Percentiles rank a stretch among this genome's conserved stretches.
phyloP scores from a whole-genome alignment of 202 grass and related monocot genomes.

The Cymbopogon flexuosus region DNA sequence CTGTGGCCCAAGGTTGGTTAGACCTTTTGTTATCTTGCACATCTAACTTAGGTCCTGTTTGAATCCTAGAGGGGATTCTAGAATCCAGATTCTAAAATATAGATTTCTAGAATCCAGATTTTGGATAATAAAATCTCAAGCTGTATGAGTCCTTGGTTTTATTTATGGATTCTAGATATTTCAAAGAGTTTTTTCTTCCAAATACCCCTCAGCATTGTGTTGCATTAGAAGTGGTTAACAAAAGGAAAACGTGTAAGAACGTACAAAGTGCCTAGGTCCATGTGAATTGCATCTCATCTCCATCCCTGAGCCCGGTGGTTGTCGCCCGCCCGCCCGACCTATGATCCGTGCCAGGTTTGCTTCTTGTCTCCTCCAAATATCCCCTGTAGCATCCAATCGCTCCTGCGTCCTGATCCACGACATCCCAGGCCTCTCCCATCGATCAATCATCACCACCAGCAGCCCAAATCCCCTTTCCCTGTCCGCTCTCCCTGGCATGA shows the following conservation, averaged over 20 bases:
- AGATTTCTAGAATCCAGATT: not conserved
- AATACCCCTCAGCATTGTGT: not conserved
- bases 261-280: not conserved
- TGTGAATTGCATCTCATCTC: not conserved
- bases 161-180: not conserved
- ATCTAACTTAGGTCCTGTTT: not conserved
- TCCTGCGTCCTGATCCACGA: not conserved
- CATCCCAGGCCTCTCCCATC: not conserved
- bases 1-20: conserved; percentile 66
- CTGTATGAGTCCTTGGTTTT: not conserved
- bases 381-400: no score
- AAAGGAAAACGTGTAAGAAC: not conserved
- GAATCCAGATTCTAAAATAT: not conserved
- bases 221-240: not conserved
- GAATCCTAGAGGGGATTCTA: not conserved
- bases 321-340: not conserved
- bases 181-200: not conserved
- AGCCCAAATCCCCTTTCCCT: not conserved
- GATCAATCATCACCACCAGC: not conserved
- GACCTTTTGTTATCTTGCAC: not conserved
- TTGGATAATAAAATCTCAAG: not conserved
- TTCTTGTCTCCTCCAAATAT: not conserved
- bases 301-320: not conserved
- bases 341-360: not conserved
- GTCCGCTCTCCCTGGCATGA: not conserved